A percentile compares a stretch with the other conserved stretches of the same genome.
Conservation (phyloP, 2,329 filamentous ascomycete species). For the Xylaria sp. region DNA sequence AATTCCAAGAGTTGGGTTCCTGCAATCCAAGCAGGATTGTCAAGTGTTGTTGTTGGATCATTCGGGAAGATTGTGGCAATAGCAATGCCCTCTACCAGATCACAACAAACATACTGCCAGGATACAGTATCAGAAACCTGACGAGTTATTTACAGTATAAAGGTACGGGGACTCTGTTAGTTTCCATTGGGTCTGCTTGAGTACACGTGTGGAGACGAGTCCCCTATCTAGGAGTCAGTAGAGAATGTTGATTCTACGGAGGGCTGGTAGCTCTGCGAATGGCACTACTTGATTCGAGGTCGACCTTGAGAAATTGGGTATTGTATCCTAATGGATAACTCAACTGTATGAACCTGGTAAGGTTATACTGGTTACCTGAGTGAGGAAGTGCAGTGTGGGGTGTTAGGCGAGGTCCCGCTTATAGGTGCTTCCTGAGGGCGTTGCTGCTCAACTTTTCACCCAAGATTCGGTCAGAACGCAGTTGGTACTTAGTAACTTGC, state of each 20-base stretch:
- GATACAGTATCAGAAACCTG: neutral
- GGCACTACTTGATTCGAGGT: neutral
- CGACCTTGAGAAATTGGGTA: neutral
- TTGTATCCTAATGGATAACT: neutral
- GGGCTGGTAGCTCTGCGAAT: neutral
- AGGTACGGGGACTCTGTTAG: neutral
- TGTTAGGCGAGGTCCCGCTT: neutral
- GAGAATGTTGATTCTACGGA: neutral
- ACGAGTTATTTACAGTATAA: neutral
- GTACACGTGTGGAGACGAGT: neutral
- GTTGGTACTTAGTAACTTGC: neutral
- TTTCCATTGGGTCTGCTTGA: neutral
- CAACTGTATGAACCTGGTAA: too few relatives aligned
- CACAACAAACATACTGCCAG: neutral
- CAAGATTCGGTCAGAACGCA: neutral
- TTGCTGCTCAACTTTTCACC: neutral
- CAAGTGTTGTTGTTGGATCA: neutral
- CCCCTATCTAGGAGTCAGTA: neutral
- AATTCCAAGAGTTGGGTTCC: neutral
- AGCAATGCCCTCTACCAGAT: neutral
- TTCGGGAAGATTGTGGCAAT: neutral
- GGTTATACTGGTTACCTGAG: neutral
- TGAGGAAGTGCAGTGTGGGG: neutral
- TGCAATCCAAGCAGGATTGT: neutral
- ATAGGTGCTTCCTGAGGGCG: neutral